Percentiles rank a stretch among this genome's conserved stretches.
These are phyloP conservation scores for Alternaria hordeiaustralica DNA, from an alignment of 2,329 filamentous ascomycete genomes.

Conservation along the genomic window DNA sequence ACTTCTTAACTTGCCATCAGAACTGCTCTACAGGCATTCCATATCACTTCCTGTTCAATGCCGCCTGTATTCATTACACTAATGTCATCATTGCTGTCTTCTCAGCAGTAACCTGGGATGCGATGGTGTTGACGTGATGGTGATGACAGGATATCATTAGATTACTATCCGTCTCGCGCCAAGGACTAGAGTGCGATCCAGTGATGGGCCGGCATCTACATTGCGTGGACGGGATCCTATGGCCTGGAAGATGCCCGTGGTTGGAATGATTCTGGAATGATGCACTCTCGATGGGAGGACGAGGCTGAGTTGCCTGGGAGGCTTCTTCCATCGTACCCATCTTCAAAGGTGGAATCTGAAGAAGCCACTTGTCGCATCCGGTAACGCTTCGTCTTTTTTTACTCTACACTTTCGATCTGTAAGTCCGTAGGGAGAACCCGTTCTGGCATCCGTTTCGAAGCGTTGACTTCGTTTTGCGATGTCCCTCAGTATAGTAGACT, in stretches of 20 bases:
- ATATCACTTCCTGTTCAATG: not conserved
- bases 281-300: not conserved
- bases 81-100: not conserved
- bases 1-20: not conserved
- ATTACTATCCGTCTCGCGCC: not conserved
- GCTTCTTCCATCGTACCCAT: not conserved
- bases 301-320: not conserved
- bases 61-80: not conserved
- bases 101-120: not conserved
- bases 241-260: not conserved
- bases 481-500: not conserved
- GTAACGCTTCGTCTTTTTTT: not conserved
- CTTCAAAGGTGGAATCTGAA: not conserved
- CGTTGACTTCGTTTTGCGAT: not conserved
- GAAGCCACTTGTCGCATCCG: not conserved
- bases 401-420: not conserved
- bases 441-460: not conserved
- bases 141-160: not conserved
- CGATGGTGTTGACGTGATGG: not conserved
- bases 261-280: not conserved
- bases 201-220: not conserved
- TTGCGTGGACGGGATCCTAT: not conserved
- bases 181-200: not conserved
- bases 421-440: not conserved
- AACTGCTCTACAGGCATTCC: not conserved